Evolutionary conservation across 1,284 basidiomycete genomes (phyloP), one percentile per base, ranked within the genome.

Genomic region (Ceratobasidium theobromae): DNA sequence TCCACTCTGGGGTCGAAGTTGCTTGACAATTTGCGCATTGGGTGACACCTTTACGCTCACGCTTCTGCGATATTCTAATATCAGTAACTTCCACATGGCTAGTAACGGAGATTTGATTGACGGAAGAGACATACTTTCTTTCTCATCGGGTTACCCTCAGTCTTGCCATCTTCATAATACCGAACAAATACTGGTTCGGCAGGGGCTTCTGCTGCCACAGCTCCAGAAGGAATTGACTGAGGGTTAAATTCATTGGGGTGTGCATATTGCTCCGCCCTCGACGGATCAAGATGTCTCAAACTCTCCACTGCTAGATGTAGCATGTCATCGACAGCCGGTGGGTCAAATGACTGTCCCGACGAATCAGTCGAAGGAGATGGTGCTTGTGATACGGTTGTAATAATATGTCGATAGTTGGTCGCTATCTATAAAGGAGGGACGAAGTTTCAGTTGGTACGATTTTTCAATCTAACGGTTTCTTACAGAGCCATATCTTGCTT

Each of bases 1-100:
- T 79, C 89, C 89, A 91, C 78, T 91, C 89, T 4, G 89, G 89
- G 66, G 89, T 91, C 64, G 88, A 86, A n/a, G 89, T 91, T 67
- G 89, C 89, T 71, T 79, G 81, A 76, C 89, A 91, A 30, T 88
- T 89, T 32, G 89, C 78, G 75, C 89, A 91, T 38, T 82, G 86
- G 89, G 89, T 21, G 82, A 54, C 18, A 32, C 66, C 38, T 27
- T 53, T 49, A 38, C 58, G 52, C 57, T 64, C 53, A 45, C 58
- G 62, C 66, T 65, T 48, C 60, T 62, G 21, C 65, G 11, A 43
- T 32, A 21, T n/a, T 38, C 49, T 64, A 41, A 52, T 48, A 40
- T 64, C 30, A 64, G 43, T 64, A 49, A 45, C 38, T 53, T 52
- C 40, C 49, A 43, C 38, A 40, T 41, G 60, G 40, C 60, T 6